phyloP scores from a whole-genome alignment of 2,329 filamentous ascomycete genomes.

The Lachnellula arida region DNA sequence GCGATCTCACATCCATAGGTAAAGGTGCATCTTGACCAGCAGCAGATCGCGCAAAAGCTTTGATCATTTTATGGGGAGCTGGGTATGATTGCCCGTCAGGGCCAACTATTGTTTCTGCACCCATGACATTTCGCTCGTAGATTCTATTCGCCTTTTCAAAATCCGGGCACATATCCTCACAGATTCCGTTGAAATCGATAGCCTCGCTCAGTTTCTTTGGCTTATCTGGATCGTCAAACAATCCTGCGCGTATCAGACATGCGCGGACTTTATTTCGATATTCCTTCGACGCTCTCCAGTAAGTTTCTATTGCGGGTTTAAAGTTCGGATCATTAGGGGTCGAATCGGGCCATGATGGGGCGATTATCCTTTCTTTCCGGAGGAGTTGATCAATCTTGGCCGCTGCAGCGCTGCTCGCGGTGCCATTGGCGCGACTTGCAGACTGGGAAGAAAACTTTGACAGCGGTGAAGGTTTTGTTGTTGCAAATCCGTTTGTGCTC shows the following conservation, averaged over 20 bases:
- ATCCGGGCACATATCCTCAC: conserved; percentile 65
- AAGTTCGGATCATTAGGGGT: conserved; percentile 15
- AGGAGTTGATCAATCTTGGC: conserved; percentile 49
- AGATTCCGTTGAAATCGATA: conserved; percentile 63
- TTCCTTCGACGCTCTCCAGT: conserved; percentile 51
- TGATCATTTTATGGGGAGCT: conserved; percentile 54
- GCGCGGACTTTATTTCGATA: conserved; percentile 54
- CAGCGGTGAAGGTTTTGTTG: neutral
- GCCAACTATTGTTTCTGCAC: conserved; percentile 46
- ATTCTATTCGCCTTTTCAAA: conserved; percentile 62
- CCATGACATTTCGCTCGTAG: conserved; percentile 54
- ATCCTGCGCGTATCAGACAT: conserved; percentile 52
- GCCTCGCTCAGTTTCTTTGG: conserved; percentile 58
- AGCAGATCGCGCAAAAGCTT: conserved; percentile 62
- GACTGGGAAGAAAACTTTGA: neutral
- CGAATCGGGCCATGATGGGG: conserved; percentile 14
- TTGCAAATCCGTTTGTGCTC: neutral
- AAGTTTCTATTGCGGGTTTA: conserved; percentile 40
- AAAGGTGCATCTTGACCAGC: conserved; percentile 64
- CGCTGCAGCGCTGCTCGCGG: conserved; percentile 33
- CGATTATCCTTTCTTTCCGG: conserved; percentile 41
- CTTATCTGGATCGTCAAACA: conserved; percentile 62
- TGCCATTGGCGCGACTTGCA: neutral
- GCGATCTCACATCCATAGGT: conserved; percentile 63
- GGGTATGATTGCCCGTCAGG: conserved; percentile 41